Conservation (phyloP, 2,329 filamentous ascomycete species). For the Tricladium varicosporioides region DNA sequence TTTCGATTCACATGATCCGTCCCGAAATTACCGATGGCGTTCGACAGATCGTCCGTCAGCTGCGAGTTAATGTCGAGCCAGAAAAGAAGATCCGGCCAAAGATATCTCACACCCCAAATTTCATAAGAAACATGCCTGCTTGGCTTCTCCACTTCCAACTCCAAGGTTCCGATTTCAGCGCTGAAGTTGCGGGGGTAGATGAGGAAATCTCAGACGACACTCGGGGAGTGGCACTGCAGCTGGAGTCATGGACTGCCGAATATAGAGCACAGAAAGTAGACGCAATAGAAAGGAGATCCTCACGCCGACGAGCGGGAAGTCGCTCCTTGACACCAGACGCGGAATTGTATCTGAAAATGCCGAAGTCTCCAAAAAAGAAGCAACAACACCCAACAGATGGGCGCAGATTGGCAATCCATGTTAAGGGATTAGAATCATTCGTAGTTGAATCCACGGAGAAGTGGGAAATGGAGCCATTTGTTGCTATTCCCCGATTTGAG, state of each 20-base stretch:
- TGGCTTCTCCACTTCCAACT: slow-evolving; percentile 86
- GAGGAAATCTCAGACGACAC: slow-evolving; percentile 77
- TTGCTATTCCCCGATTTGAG: slow-evolving; percentile 84
- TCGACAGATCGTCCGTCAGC: slow-evolving; percentile 83
- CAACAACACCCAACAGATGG: slow-evolving; percentile 65
- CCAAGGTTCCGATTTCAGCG: slow-evolving; percentile 83
- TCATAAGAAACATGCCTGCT: slow-evolving; percentile 73
- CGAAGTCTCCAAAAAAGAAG: slow-evolving; percentile 52
- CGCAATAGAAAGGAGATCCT: slow-evolving; percentile 52
- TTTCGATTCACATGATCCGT: slow-evolving; percentile 84
- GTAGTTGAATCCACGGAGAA: slow-evolving; percentile 85
- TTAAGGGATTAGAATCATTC: slow-evolving; percentile 82
- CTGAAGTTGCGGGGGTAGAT: slow-evolving; percentile 89
- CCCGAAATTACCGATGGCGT: slow-evolving; percentile 91
- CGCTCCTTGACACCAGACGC: slow-evolving; percentile 67
- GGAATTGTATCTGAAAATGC: slow-evolving; percentile 53
- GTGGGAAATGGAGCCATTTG: slow-evolving; percentile 81
- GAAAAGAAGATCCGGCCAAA: slow-evolving; percentile 53
- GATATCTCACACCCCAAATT: slow-evolving; percentile 56
- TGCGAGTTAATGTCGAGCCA: slow-evolving; percentile 68
- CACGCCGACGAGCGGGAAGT: slow-evolving; percentile 71
- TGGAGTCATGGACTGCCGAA: slow-evolving; percentile 84
- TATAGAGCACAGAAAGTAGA: slow-evolving; percentile 82
- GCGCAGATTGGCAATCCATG: slow-evolving; percentile 75
- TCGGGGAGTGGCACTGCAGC: slow-evolving; percentile 78